A percentile compares a stretch with the other conserved stretches of the same genome.
phyloP scores from a whole-genome alignment of 2,329 filamentous ascomycete genomes.

The Tolypocladium amazonense region DNA sequence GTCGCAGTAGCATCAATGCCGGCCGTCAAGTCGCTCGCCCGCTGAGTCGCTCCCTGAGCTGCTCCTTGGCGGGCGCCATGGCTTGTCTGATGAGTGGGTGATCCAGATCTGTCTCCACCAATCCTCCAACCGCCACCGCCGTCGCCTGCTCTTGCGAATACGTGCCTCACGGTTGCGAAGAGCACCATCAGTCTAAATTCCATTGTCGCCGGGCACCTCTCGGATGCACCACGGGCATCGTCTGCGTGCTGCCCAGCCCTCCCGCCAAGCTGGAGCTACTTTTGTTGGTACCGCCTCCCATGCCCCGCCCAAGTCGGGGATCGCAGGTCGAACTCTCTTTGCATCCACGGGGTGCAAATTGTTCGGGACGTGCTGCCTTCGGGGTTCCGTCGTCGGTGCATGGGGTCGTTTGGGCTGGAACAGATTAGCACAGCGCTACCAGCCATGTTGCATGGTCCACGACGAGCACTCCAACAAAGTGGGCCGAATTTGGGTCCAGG shows the following conservation, averaged over 20 bases:
- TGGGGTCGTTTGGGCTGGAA: not conserved
- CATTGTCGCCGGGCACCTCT: not conserved
- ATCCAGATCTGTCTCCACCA: not conserved
- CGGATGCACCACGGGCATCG: not conserved
- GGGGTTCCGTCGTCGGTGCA: not conserved
- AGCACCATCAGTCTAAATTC: not conserved
- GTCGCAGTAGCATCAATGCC: not conserved
- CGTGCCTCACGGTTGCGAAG: not conserved
- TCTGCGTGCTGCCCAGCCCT: not conserved
- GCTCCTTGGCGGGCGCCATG: not conserved
- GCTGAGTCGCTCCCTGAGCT: not conserved
- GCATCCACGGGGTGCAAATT: not conserved
- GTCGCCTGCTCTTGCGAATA: too few relatives aligned
- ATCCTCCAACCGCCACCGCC: not conserved
- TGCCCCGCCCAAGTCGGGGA: not conserved
- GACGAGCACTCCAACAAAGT: not conserved
- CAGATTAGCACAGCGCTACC: not conserved
- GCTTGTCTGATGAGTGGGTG: not conserved
- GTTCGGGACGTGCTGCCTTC: not conserved
- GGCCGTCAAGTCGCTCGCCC: not conserved
- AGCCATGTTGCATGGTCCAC: not conserved
- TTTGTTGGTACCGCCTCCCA: not conserved
- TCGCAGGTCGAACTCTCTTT: not conserved
- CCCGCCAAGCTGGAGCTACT: not conserved
- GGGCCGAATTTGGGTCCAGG: not conserved